Conservation (phyloP, 1,284 basidiomycete genomes). For the Tilletiopsis washingtonensis region DNA sequence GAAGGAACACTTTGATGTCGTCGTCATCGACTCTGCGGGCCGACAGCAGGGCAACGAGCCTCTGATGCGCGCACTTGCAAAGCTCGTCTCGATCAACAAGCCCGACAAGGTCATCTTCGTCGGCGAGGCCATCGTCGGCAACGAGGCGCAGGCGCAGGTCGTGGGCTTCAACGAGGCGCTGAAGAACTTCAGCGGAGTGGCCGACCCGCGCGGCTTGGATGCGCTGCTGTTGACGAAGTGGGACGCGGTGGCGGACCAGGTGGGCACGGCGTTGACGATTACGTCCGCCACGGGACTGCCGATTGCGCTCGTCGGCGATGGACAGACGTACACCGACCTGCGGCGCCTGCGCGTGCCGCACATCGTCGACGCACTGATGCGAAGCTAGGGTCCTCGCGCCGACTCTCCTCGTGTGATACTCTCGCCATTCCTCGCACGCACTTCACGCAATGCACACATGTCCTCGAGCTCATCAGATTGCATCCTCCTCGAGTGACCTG, state of each 20-base stretch:
- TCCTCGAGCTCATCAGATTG: too few relatives aligned
- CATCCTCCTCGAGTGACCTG: too few relatives aligned
- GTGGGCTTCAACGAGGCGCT: conserved; percentile 42
- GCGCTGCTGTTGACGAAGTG: conserved; percentile 47
- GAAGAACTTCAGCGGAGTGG: conserved; percentile 43
- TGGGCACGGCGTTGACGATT: conserved; percentile 42
- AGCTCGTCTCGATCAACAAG: conserved; percentile 42
- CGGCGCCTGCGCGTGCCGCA: conserved; percentile 42
- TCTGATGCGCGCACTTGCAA: conserved; percentile 44
- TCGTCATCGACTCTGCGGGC: conserved; percentile 46
- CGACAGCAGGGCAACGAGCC: conserved; percentile 48
- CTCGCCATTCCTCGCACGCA: too few relatives aligned
- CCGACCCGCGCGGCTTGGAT: conserved; percentile 30
- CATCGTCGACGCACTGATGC: conserved; percentile 44
- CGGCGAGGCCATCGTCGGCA: conserved; percentile 46
- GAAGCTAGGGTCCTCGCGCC: too few relatives aligned
- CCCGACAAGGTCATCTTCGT: conserved; percentile 48
- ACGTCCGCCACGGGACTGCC: conserved; percentile 44
- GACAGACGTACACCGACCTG: conserved; percentile 46
- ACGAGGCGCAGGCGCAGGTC: conserved; percentile 46
- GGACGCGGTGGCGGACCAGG: conserved; percentile 44
- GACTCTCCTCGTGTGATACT: too few relatives aligned
- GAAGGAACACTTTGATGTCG: conserved; percentile 38
- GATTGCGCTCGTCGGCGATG: conserved; percentile 44
- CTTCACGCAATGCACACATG: too few relatives aligned